A percentile compares a stretch with the other conserved stretches of the same genome.
These are phyloP conservation scores for Penicillium malachiteum DNA, from an alignment of 495 filamentous ascomycete genomes.

Conservation along the genomic window DNA sequence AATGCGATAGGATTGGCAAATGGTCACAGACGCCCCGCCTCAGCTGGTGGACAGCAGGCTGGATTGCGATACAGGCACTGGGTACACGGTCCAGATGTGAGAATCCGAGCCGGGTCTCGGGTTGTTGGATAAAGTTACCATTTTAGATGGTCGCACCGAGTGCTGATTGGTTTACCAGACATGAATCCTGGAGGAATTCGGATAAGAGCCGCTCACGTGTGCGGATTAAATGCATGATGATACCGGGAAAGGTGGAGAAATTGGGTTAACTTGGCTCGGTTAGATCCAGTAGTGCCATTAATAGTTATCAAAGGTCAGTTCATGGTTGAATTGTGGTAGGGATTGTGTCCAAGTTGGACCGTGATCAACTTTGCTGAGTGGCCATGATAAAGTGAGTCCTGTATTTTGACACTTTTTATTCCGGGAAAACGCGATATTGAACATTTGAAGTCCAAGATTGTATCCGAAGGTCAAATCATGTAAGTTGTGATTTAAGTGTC, in stretches of 20 bases:
- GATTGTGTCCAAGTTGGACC: no score
- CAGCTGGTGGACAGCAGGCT: conserved; percentile 8
- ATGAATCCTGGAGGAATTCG: conserved; percentile 1
- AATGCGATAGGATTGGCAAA: conserved; percentile 4
- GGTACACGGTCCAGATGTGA: conserved; percentile 8
- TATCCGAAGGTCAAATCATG: no score
- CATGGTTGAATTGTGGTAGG: no score
- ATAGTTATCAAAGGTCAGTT: no score
- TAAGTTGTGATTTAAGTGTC: no score
- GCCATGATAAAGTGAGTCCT: no score
- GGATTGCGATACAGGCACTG: conserved; percentile 16
- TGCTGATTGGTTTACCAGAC: conserved; percentile 12
- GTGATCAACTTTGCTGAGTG: no score
- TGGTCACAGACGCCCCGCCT: conserved; percentile 16
- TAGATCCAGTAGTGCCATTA: no score
- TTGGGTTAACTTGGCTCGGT: no score
- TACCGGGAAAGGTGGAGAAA: background rate
- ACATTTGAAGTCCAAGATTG: no score
- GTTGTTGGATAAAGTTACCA: conserved; percentile 15
- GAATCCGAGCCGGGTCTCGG: conserved; percentile 8
- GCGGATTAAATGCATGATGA: conserved; percentile 5
- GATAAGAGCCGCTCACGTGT: conserved; percentile 24
- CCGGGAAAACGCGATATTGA: no score
- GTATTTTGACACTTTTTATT: no score
- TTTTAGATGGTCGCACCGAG: background rate